Evolutionary conservation across 305 asterid genomes (phyloP), one percentile per base, ranked within the genome.

Genomic region (Solanum aculeatissimum): DNA sequence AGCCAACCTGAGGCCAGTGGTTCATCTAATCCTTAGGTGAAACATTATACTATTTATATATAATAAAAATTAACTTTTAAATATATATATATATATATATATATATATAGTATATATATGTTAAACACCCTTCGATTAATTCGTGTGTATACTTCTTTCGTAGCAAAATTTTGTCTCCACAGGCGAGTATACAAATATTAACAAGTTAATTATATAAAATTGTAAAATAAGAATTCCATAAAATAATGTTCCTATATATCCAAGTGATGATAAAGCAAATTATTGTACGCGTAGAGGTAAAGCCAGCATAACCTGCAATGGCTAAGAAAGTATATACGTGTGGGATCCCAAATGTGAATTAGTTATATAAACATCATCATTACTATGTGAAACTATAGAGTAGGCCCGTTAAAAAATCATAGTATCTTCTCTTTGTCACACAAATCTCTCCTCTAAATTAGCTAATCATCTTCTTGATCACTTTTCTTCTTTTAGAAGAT

Each of bases 371-470:
- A 81, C 69, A 82, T 84, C 70, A 83, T 83, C 42, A 70, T 60
- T 57, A 75, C 43, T 21, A 54, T 70, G 49, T 70, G 81, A 72
- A 68, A 88, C 81, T 57, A 58, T 58, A 85, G 86, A 18, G 16
- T 63, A 49, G 47, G 83, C 53, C 63, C 60, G 45, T 42, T 43
- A 60, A 81, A 32, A 72, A 47, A 51, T 47, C 49, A 84, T 27
- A 25, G 27, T 74, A 63, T 84, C 77, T 55, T 72, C 58, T 43
- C 42, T 16, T 75, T 58, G 38, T 25, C 47, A 75, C 90, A 81
- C 84, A 88, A 86, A 88, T 88, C 86, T 86, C 89, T 84, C 87
- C 87, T 78, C 83, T 82, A 69, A 86, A 77, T 69, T 32, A 42
- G 86, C 86, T 82, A 77, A 81, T 49, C 62, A 45, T 58, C 69